Evolutionary conservation across 2,329 filamentous ascomycete species (phyloP), one percentile per base, ranked within the genome.

Genomic region (Didymella pinodella): DNA sequence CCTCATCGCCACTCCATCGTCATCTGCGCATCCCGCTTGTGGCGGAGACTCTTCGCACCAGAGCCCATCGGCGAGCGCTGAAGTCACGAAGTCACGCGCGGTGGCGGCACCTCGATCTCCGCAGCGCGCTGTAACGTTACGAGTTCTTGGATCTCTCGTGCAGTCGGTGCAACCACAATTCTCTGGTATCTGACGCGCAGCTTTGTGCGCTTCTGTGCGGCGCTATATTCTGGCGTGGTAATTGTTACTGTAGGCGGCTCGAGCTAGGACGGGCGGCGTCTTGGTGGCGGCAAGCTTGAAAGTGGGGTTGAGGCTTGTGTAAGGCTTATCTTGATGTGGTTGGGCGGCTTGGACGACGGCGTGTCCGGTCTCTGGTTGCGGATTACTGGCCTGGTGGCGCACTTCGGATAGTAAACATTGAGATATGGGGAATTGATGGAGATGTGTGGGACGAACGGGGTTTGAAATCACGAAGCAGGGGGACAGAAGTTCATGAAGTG

Each of bases 271-370:
- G 25, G 41, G 16, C 16, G 25, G 41, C 41, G 41, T 26, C 14
- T 6, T 28, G 41, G 41, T 28, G 41, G 25, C 41, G 41, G 41
- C 14, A n/a, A 18, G 41, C 25, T 12, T 12, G 20, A 18, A 28
- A 28, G 41, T 44, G 41, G 41, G 41, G 25, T 44, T 28, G 41
- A 44, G 41, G 22, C 41, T 28, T 44, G 25, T 28, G 41, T 28
- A n/a, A 44, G 41, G 41, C 41, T 44, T 44, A 25, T 26, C 41
- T 28, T 7, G 41, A 44, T 44, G 41, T 44, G 25, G 41, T 44
- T 44, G 25, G 41, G 12, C 3, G 14, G 22, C 12, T 5, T 28
- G 2, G 22, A 44, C n/a, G 22, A 10, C 28, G n/a, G 20, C 22
- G 22, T 43, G 22, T 11, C 8, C 25, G 11, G 14, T n/a, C 14